Conservation (phyloP, 352 stramenopile species). For the Pythium myriotylum region DNA sequence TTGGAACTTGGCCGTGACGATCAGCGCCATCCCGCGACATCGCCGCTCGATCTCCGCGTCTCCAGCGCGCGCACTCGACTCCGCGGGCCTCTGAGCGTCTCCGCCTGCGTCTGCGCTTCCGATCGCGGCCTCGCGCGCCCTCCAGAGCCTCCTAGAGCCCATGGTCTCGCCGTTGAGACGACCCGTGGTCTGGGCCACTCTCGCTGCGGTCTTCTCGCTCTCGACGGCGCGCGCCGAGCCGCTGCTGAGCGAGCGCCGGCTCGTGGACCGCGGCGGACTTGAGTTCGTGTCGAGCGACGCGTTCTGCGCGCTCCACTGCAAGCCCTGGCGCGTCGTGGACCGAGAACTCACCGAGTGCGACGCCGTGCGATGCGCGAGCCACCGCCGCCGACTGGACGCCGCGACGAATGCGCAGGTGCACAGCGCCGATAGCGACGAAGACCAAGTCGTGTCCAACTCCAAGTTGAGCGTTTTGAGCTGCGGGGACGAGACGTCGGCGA, state of each 20-base stretch:
- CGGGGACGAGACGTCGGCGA: conserved; percentile 35
- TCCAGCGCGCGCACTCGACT: not conserved
- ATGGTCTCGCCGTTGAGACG: not conserved
- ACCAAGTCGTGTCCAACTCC: conserved; percentile 29
- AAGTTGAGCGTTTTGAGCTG: conserved; percentile 37
- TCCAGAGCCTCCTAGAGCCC: not conserved
- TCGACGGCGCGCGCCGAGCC: not conserved
- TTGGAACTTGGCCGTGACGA: too few species aligned
- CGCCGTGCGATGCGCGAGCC: conserved; percentile 8
- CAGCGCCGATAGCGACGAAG: conserved; percentile 19
- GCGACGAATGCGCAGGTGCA: not conserved
- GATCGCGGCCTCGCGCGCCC: not conserved
- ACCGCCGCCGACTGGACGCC: not conserved
- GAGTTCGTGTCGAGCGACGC: conserved; percentile 43
- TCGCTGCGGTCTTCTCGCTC: not conserved
- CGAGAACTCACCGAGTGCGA: conserved; percentile 17
- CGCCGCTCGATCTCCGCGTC: not conserved
- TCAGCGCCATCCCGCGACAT: not conserved
- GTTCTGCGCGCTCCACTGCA: conserved; percentile 68
- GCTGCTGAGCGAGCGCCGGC: conserved; percentile 2
- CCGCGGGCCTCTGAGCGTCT: not conserved
- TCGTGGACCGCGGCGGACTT: conserved; percentile 49
- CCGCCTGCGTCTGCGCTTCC: conserved; percentile 1
- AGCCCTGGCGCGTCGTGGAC: conserved; percentile 12
- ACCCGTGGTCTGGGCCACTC: not conserved